Base-by-base conservation (phyloP, 2,329 filamentous ascomycete genomes). In the Fusarium dlaminii region DNA sequence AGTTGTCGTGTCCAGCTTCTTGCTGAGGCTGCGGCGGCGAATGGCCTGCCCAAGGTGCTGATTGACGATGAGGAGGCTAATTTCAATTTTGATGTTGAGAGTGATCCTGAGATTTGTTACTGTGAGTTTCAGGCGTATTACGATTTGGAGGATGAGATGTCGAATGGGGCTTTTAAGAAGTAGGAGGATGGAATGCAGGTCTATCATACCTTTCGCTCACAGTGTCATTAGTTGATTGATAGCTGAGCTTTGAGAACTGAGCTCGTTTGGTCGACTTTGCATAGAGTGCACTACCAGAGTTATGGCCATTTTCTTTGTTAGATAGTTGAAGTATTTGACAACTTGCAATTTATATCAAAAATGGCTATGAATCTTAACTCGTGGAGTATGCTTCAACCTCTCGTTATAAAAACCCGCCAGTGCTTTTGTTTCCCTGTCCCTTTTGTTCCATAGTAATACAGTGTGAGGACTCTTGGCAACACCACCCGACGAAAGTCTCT, bases 1-100 rank as follows among this genome's bases (percentile, higher is more conserved):
- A 89, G 87, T 17, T 94, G 92, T 78, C 86, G 89, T 17, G 63
- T 79, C 22, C 70, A 80, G 55, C 67, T 82, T 6, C 66, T 81
- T 10, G 68, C 79, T 15, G 78, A 82, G 61, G 75, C 80, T 17
- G 78, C 79, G 1, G 77, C 78, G 5, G 77, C 77, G 27, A 76
- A 69, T n/a, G 80, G 80, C 0, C 13, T 80, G 6, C 42, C 76
- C 1, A 85, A 85, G 73, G 79, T 79, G 24, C 48, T 84, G 45
- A 84, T 86, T 48, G 81, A 79, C 27, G 83, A 85, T 48, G 83
- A 83, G 40, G 84, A 85, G 72, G 84, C 84, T 3, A 78, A 80
- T 13, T 83, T 83, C 37, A 81, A 79, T 32, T 81, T 79, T 42
- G 73, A 79, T 3, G 77, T 78, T 12, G 77, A 78, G 62, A 77